phyloP scores from a whole-genome alignment of 768 basidiomycete species.

The Hortiboletus flavorubellus region DNA sequence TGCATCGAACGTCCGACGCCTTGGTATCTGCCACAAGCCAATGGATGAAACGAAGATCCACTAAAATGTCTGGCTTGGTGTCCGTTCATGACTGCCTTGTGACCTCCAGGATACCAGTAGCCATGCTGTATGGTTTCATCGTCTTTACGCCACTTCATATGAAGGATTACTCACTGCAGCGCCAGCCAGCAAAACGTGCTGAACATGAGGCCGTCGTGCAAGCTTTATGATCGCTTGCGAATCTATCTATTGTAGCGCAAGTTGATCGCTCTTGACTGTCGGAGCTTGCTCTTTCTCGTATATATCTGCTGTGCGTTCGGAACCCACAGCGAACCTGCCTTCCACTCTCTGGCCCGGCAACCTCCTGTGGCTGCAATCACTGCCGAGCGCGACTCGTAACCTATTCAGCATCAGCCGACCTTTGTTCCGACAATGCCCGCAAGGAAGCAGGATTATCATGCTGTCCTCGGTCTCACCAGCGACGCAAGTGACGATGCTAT shows the following conservation, averaged over 20 bases:
- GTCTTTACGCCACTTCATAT: slow-evolving; percentile 18
- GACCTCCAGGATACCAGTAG: not conserved
- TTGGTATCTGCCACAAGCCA: not conserved
- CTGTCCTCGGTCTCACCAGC: slow-evolving; percentile 43
- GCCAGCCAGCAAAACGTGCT: slow-evolving; percentile 33
- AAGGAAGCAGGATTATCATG: slow-evolving; percentile 31
- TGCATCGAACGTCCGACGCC: not conserved
- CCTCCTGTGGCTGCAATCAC: slow-evolving; percentile 7
- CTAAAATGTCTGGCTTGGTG: not conserved
- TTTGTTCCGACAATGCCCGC: slow-evolving; percentile 28
- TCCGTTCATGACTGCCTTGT: not conserved
- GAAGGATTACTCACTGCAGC: slow-evolving; percentile 29
- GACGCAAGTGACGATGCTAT: slow-evolving; percentile 51
- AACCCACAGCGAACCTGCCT: slow-evolving; percentile 3
- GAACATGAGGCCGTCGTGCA: slow-evolving; percentile 29
- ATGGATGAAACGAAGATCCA: not conserved
- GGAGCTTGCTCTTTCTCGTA: slow-evolving; percentile 25
- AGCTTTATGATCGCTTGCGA: slow-evolving; percentile 24
- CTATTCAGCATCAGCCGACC: slow-evolving; percentile 6
- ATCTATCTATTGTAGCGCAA: slow-evolving; percentile 18
- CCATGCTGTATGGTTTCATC: slow-evolving; percentile 15
- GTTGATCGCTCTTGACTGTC: slow-evolving; percentile 24
- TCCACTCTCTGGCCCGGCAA: slow-evolving; percentile 8
- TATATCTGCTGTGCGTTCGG: slow-evolving; percentile 22
- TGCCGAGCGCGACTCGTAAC: slow-evolving; percentile 7